Base-by-base conservation (phyloP, 352 stramenopile genomes). In the Phytophthora vignae region DNA sequence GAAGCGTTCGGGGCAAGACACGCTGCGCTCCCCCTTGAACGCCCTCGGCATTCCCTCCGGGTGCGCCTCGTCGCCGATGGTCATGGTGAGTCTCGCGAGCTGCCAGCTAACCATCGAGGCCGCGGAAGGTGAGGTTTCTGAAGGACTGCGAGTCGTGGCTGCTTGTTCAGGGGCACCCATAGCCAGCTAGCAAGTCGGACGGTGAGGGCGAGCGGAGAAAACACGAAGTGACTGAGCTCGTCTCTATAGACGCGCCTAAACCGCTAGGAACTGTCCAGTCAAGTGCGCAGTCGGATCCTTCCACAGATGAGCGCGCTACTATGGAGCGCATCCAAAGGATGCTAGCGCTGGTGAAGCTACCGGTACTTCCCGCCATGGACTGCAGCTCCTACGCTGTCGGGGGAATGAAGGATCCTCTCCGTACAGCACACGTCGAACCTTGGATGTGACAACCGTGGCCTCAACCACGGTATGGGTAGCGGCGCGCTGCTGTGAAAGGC, bases 1-100 rank as follows among this genome's bases (percentile, higher is more conserved):
- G 19, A 63, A 62, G 49, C 42, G 49, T 42, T 62, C 50, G 40
- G 46, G n/a, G 38, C 40, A 56, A 8, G 56, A 55, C 21, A 61
- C 25, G 52, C 61, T 55, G 52, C 52, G 53, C 53, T 69, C 22
- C n/a, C 22, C 49, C 40, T 55, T 61, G 61, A 68, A 68, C 10
- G 38, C 52, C 1, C 52, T 53, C 0, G 61, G 61, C 25, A 56
- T 38, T 4, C 36, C 22, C 17, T 31, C 3, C 31, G 25, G 25
- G 25, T 29, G 25, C 25, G 1, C 2, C 25, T 29, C 25, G 25
- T 29, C 25, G 25, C 25, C 25, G 25, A 29, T 29, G 2, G 25
- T 29, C 25, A 29, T 29, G 25, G 25, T 29, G 25, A 52, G 11
- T 17, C 31, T 65, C 3, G 60, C 21, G 27, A 48, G 60, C 12